Conservation (phyloP, 1,139 yeast species). For the Geotrichum armillariae region DNA sequence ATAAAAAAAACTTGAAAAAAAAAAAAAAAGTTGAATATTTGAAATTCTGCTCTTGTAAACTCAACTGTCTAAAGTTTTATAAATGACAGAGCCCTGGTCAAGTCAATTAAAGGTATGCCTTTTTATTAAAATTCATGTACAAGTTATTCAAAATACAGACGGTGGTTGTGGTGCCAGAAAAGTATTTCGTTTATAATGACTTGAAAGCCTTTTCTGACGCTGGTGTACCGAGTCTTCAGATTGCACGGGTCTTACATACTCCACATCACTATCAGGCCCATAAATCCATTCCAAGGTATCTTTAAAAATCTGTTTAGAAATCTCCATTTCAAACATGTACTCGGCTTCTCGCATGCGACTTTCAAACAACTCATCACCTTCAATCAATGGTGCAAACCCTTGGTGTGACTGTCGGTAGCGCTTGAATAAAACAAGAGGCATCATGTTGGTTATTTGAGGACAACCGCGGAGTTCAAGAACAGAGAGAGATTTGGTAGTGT, state of each 20-base stretch:
- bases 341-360: slow-evolving; percentile 62
- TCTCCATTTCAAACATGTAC: slow-evolving; percentile 54
- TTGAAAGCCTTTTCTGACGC: too few relatives aligned
- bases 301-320: slow-evolving; percentile 42
- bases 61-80: too few relatives aligned
- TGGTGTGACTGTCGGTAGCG: slow-evolving; percentile 54
- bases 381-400: slow-evolving; percentile 58
- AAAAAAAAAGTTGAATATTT: neutral
- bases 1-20: neutral
- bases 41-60: too few relatives aligned
- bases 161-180: too few relatives aligned
- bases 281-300: slow-evolving; percentile 41
- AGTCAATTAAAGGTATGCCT: too few relatives aligned
- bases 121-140: too few relatives aligned
- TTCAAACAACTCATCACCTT: slow-evolving; percentile 72
- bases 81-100: too few relatives aligned
- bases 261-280: slow-evolving; percentile 33
- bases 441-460: slow-evolving; percentile 55
- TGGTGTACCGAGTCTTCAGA: too few relatives aligned
- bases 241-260: slow-evolving; percentile 4
- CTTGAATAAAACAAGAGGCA: slow-evolving; percentile 67
- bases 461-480: slow-evolving; percentile 80
- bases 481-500: slow-evolving; percentile 54
- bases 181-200: too few relatives aligned
- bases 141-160: too few relatives aligned